phyloP scores from a whole-genome alignment of 2,329 filamentous ascomycete genomes.

The Arthroderma sp. region DNA sequence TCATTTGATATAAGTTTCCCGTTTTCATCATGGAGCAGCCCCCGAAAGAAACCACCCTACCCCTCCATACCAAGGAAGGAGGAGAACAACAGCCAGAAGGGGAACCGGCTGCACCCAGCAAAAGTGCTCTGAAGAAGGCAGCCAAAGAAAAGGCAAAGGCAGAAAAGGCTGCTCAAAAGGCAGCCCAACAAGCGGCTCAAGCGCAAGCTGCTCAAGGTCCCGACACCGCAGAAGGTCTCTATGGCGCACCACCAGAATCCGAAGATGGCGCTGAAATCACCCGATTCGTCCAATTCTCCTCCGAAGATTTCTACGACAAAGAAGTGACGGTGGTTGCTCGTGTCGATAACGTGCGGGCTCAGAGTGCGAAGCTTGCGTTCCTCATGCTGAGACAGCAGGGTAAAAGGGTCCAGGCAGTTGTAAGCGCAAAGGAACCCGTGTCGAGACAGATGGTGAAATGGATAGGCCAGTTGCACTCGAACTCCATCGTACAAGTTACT shows the following conservation, averaged over 20 bases:
- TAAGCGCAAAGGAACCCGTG: conserved; percentile 48
- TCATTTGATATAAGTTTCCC: too few relatives aligned
- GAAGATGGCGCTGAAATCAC: conserved; percentile 48
- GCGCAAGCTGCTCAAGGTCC: conserved; percentile 52
- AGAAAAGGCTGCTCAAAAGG: conserved; percentile 55
- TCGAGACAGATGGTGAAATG: conserved; percentile 93
- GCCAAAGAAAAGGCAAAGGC: conserved; percentile 85
- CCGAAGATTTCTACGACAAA: conserved; percentile 53
- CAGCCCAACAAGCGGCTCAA: conserved; percentile 61
- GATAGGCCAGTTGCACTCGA: conserved; percentile 57
- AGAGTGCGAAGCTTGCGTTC: conserved; percentile 85
- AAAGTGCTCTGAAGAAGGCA: conserved; percentile 75
- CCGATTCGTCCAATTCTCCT: conserved; percentile 36
- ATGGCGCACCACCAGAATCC: conserved; percentile 54
- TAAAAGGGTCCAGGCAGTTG: conserved; percentile 72
- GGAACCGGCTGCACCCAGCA: conserved; percentile 43
- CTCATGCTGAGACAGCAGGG: conserved; percentile 68
- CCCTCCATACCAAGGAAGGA: conserved; percentile 7
- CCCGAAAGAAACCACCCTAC: conserved; percentile 6
- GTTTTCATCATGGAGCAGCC: conserved; percentile 9
- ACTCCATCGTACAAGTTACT: conserved; percentile 72
- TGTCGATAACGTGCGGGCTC: conserved; percentile 75
- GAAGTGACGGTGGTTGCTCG: conserved; percentile 64
- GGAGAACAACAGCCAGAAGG: conserved; percentile 16
- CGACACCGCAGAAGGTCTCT: conserved; percentile 54